Percentiles rank a stretch among this genome's conserved stretches.
phyloP scores from a whole-genome alignment of 495 filamentous ascomycete genomes.

The Podospora comata region DNA sequence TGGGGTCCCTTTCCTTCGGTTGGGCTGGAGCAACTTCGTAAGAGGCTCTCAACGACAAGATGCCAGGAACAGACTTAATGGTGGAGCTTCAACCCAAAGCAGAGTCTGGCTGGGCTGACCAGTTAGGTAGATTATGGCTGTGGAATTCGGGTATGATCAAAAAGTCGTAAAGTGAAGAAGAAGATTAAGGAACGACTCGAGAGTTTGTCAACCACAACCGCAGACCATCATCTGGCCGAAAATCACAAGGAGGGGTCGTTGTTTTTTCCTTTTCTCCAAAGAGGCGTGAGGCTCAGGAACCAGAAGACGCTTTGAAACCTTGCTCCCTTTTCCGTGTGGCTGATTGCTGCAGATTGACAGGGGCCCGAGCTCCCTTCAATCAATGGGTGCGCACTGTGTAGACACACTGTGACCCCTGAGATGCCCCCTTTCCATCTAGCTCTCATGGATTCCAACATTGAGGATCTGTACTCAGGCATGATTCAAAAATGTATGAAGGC shows the following conservation, averaged over 20 bases:
- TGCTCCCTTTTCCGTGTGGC: not conserved
- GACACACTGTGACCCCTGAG: not conserved
- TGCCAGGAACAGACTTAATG: constrained; percentile 2
- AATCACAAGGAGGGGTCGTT: constrained; percentile 15
- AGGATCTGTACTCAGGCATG: not conserved
- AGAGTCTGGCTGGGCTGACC: not conserved
- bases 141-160: not conserved
- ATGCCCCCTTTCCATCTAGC: not conserved
- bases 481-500: not conserved
- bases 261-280: constrained; percentile 8
- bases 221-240: constrained; percentile 32
- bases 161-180: constrained; percentile 17
- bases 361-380: constrained; percentile 12
- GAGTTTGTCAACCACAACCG: constrained; percentile 36
- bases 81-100: not conserved
- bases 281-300: constrained; percentile 25
- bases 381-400: not conserved
- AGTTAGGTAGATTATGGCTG: not conserved
- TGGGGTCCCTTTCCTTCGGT: not conserved
- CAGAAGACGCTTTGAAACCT: constrained; percentile 11
- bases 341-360: constrained; percentile 6
- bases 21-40: constrained; percentile 1
- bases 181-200: constrained; percentile 33
- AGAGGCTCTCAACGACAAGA: not conserved
- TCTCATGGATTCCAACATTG: too few species aligned